These are phyloP conservation scores for Cyclocybe cylindracea DNA, from an alignment of 768 basidiomycete species.

Conservation along the genomic window DNA sequence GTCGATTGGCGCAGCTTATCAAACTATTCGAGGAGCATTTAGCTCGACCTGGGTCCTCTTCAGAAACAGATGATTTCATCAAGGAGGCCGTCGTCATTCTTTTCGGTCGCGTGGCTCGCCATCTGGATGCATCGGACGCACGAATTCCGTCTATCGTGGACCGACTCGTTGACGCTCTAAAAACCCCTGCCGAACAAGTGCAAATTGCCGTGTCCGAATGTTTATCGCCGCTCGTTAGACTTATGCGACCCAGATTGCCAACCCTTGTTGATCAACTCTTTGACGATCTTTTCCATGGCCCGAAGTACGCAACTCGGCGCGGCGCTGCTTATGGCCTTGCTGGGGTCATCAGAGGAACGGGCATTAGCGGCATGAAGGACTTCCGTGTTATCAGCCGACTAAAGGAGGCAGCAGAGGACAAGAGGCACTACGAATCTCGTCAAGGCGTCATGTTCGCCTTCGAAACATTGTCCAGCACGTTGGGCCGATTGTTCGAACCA, in stretches of 20 bases:
- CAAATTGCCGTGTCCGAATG: constrained; percentile 97
- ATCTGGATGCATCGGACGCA: constrained; percentile 74
- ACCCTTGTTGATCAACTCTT: constrained; percentile 77
- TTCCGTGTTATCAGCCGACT: constrained; percentile 77
- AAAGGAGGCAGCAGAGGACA: constrained; percentile 80
- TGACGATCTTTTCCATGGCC: constrained; percentile 70
- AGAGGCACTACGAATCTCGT: constrained; percentile 81
- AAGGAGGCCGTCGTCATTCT: constrained; percentile 95
- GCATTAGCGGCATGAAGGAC: constrained; percentile 83
- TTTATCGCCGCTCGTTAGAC: constrained; percentile 79
- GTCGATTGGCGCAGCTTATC: constrained; percentile 72
- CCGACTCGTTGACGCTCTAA: constrained; percentile 83
- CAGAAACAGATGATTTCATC: constrained; percentile 81
- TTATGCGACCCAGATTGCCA: constrained; percentile 61
- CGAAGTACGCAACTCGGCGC: constrained; percentile 92
- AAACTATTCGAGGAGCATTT: constrained; percentile 81
- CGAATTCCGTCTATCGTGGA: constrained; percentile 84
- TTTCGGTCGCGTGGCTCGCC: constrained; percentile 89
- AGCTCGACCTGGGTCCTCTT: constrained; percentile 49
- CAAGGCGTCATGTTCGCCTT: constrained; percentile 96
- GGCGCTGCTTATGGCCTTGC: constrained; percentile 97
- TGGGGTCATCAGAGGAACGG: constrained; percentile 89
- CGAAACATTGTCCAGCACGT: constrained; percentile 83
- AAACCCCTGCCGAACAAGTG: constrained; percentile 94
- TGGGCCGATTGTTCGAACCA: constrained; percentile 92